These are phyloP conservation scores for Yamadazyma siamensis DNA, from an alignment of 1,139 yeast genomes.

Conservation along the genomic window DNA sequence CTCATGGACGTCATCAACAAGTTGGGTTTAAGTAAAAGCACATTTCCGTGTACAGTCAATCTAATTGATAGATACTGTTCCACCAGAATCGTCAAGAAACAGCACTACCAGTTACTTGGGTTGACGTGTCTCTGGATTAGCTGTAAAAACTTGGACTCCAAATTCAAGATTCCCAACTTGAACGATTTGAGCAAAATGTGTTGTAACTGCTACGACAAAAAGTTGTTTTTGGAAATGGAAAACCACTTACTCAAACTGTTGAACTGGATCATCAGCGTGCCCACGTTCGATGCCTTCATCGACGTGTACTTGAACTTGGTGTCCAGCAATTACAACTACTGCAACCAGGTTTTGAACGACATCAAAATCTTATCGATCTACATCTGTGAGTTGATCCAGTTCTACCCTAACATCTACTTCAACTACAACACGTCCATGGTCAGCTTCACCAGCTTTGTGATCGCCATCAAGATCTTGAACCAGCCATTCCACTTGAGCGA, in stretches of 20 bases:
- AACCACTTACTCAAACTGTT: conserved; percentile 58
- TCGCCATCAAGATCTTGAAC: conserved; percentile 20
- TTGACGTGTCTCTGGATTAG: conserved; percentile 73
- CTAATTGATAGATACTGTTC: conserved; percentile 52
- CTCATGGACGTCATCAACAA: conserved; percentile 52
- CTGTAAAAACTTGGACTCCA: conserved; percentile 68
- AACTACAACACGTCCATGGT: conserved; percentile 54
- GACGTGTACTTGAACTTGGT: conserved; percentile 45
- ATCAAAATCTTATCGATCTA: conserved; percentile 55
- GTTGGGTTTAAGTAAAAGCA: conserved; percentile 45
- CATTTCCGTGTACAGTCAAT: conserved; percentile 54
- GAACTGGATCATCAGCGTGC: conserved; percentile 53
- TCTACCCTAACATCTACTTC: conserved; percentile 57
- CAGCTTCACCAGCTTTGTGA: conserved; percentile 49
- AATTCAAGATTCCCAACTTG: conserved; percentile 60
- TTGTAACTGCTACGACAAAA: conserved; percentile 58
- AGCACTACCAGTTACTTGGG: conserved; percentile 66
- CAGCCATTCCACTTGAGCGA: conserved; percentile 21
- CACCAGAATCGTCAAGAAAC: conserved; percentile 47
- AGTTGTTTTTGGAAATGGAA: conserved; percentile 66
- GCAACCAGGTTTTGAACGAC: conserved; percentile 26
- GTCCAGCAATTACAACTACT: conserved; percentile 1
- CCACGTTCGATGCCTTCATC: conserved; percentile 61
- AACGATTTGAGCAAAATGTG: conserved; percentile 58
- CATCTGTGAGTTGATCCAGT: conserved; percentile 63